Conservation (phyloP, 495 filamentous ascomycete species). For the Penicillium egyptiacum region DNA sequence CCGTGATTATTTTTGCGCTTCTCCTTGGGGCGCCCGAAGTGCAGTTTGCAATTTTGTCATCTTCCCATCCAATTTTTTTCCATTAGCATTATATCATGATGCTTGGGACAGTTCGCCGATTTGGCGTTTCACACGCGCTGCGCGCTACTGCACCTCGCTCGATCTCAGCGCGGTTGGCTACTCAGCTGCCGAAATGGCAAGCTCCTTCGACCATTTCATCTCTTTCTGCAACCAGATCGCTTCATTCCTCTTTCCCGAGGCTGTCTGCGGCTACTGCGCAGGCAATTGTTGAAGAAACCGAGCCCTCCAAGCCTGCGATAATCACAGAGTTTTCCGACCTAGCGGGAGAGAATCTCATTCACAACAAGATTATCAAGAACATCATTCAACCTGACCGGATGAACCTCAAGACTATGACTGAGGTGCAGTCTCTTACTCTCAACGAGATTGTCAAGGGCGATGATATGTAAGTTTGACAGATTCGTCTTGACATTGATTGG, state of each 20-base stretch:
- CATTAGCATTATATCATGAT: constrained; percentile 28
- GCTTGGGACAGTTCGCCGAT: constrained; percentile 46
- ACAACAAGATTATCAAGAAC: constrained; percentile 61
- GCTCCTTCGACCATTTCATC: constrained; percentile 20
- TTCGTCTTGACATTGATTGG: background rate
- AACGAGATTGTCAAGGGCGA: constrained; percentile 69
- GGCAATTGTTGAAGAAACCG: constrained; percentile 19
- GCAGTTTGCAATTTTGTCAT: constrained; percentile 11
- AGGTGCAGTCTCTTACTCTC: constrained; percentile 86
- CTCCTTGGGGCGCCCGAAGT: constrained; percentile 11
- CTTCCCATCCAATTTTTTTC: background rate
- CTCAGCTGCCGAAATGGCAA: constrained; percentile 36
- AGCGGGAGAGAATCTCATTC: constrained; percentile 57
- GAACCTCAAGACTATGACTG: constrained; percentile 82
- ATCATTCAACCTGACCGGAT: constrained; percentile 64
- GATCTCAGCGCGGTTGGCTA: constrained; percentile 26
- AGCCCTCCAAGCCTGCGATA: constrained; percentile 23
- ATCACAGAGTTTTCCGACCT: constrained; percentile 74
- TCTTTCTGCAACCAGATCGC: constrained; percentile 26
- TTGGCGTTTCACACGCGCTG: constrained; percentile 39
- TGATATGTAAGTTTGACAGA: constrained; percentile 65
- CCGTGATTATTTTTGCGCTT: constrained; percentile 12
- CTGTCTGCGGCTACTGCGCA: constrained; percentile 28
- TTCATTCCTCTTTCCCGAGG: constrained; percentile 35
- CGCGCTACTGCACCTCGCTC: constrained; percentile 37